phyloP scores from a whole-genome alignment of 208 protist species.

The Crithidia bombi region DNA sequence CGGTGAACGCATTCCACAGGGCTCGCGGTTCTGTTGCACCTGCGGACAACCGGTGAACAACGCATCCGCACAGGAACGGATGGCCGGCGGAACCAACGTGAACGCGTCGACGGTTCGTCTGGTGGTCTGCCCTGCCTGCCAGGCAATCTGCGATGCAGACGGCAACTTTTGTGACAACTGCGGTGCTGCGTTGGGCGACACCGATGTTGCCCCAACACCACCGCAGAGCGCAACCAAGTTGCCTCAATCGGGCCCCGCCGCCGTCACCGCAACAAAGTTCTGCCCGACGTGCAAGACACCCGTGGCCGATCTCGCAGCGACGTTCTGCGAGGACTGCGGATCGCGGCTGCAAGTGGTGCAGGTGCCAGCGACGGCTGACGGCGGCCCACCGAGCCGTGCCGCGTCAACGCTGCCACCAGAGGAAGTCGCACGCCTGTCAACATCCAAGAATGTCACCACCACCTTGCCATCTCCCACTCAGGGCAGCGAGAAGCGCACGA shows the following conservation, averaged over 20 bases:
- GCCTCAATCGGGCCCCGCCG: background rate
- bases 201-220: constrained; percentile 19
- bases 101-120: constrained; percentile 56
- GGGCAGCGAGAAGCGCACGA: too few species aligned
- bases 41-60: constrained; percentile 76
- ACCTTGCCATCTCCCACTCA: background rate
- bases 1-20: constrained; percentile 67
- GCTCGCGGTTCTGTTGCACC: constrained; percentile 83
- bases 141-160: constrained; percentile 77
- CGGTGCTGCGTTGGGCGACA: constrained; percentile 69
- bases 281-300: constrained; percentile 61
- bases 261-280: constrained; percentile 27
- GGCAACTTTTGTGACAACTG: constrained; percentile 90
- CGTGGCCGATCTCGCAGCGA: constrained; percentile 45
- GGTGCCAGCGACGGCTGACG: constrained; percentile 1
- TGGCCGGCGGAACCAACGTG: constrained; percentile 47
- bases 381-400: constrained; percentile 6
- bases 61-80: constrained; percentile 45
- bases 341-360: constrained; percentile 42
- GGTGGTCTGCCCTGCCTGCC: constrained; percentile 64
- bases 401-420: constrained; percentile 12
- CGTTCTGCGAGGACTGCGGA: constrained; percentile 88
- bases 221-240: background rate
- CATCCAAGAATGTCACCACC: background rate
- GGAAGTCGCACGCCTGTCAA: constrained; percentile 9